Base-by-base conservation (phyloP, 1,284 basidiomycete species). In the Sparassis latifolia region DNA sequence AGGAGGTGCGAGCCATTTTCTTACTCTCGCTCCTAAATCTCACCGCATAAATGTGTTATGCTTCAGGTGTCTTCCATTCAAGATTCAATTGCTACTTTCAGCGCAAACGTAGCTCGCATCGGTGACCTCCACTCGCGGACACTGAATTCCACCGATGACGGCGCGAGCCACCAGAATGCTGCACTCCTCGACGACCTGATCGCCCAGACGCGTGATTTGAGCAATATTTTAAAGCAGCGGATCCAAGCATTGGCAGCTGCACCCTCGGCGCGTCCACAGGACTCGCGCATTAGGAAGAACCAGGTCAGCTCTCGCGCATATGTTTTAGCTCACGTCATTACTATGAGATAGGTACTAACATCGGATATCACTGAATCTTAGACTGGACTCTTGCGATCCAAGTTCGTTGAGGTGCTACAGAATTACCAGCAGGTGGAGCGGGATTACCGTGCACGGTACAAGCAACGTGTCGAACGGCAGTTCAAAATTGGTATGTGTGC, bases 351-450 rank as follows among this genome's bases (percentile, higher is more conserved):
- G 7, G 35, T 9, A 9, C n/a, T 7, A 38, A 38, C 35, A 38
- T 38, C n/a, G 7, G 35, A 9, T 38, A 9, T 9, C 35, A 38
- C n/a, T 38, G 35, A 38, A 7, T 9, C 7, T 38, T 43, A 87
- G 84, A 72, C 77, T 35, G 70, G 70, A 1, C 61, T 82, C 7
- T 69, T 84, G 20, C 77, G 81, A 42, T 70, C 71, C 10, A 85
- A 82, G 55, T 89, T 89, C 49, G 63, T 84, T 33, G 84, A 86
- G 55, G 77, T 78, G 0, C 71, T 89, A 50, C 86, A 86, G 58
- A 79, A 77, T 47, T 89, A 88, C 63, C 92, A 95, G 70, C 76
- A 80, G 44, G 87, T 96, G 30, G 95, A 97, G 69, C 83, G 89
- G 65, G 84, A 91, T 57, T 91, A 87, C 65, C 80, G 92, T 44